These are phyloP conservation scores for Fusarium sp. DNA, from an alignment of 2,329 filamentous ascomycete species.

Conservation along the genomic window DNA sequence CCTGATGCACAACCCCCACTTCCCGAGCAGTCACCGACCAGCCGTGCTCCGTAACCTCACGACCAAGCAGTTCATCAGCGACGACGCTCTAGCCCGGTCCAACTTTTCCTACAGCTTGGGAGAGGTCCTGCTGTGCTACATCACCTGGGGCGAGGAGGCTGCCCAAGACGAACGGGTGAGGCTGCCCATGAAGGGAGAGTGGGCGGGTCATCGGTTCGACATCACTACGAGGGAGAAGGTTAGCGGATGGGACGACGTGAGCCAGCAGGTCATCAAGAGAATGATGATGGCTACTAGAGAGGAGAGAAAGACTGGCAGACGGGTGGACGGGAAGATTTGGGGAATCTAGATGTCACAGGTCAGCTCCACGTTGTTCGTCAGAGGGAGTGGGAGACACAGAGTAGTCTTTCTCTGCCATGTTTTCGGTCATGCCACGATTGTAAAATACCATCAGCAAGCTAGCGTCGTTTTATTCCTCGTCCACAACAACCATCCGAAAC, in stretches of 20 bases:
- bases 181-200: background rate
- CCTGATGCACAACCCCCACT: background rate
- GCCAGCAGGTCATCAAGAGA: background rate
- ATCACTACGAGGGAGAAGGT: background rate
- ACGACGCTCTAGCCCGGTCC: background rate
- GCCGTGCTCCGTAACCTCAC: constrained; percentile 24
- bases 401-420: background rate
- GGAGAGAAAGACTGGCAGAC: background rate
- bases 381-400: background rate
- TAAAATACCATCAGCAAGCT: background rate
- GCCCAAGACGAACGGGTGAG: background rate
- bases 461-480: background rate
- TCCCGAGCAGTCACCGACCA: background rate
- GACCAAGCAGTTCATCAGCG: constrained; percentile 13
- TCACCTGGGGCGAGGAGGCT: background rate
- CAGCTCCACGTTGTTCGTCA: background rate
- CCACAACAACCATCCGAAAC: background rate
- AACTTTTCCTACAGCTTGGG: constrained; percentile 1
- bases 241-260: background rate
- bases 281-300: background rate
- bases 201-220: constrained; percentile 8
- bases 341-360: background rate
- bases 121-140: background rate
- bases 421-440: background rate
- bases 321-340: background rate